Conservation (phyloP, 2,329 filamentous ascomycete species). For the Hymenoscyphus occultus region DNA sequence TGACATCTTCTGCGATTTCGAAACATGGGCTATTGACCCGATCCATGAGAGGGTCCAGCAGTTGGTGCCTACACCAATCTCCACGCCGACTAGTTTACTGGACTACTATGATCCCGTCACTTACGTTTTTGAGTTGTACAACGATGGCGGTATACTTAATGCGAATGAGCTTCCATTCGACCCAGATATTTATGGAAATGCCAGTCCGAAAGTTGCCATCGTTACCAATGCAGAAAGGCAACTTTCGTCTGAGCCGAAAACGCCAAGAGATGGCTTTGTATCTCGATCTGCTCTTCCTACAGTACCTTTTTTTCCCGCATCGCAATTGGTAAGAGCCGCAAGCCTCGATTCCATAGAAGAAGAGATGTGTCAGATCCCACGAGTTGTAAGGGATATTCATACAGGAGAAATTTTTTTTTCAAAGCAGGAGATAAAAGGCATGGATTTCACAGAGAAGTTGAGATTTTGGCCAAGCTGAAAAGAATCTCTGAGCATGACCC, state of each 20-base stretch:
- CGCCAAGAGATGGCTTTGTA: conserved; percentile 14
- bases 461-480: conserved; percentile 13
- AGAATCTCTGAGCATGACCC: conserved; percentile 16
- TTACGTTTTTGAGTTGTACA: conserved; percentile 18
- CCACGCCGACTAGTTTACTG: background rate
- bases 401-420: background rate
- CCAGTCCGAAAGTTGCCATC: background rate
- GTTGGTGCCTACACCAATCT: conserved; percentile 2
- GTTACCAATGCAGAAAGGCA: background rate
- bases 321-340: conserved; percentile 15
- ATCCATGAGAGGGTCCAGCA: conserved; percentile 12
- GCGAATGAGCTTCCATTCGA: conserved; percentile 17
- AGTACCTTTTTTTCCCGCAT: conserved; percentile 14
- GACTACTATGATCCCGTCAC: conserved; percentile 16
- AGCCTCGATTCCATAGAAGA: conserved; percentile 15
- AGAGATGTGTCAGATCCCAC: conserved; percentile 15
- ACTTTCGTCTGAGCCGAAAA: background rate
- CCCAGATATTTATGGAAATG: conserved; percentile 11
- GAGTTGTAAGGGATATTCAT: conserved; percentile 15
- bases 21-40: conserved; percentile 11
- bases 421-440: background rate
- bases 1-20: conserved; percentile 8
- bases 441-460: background rate
- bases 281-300: conserved; percentile 15
- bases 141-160: conserved; percentile 16